These are phyloP conservation scores for Wickerhamomyces sydowiorum DNA, from an alignment of 805 yeast genomes.

Conservation along the genomic window DNA sequence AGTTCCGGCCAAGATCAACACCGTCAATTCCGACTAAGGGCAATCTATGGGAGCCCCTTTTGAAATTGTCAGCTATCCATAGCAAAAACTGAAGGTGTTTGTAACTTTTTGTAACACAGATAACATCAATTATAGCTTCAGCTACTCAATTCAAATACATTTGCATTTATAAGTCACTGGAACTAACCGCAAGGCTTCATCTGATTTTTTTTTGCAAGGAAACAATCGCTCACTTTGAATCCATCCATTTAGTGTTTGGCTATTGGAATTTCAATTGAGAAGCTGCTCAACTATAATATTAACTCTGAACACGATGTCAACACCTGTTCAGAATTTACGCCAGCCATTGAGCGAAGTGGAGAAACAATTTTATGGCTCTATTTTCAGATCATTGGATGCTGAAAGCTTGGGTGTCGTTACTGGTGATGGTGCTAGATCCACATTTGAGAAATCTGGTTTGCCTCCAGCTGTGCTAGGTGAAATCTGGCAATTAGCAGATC, in stretches of 20 bases:
- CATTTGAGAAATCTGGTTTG: slow-evolving; percentile 82
- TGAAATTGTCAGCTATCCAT: no score
- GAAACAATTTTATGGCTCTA: slow-evolving; percentile 61
- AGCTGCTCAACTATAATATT: no score
- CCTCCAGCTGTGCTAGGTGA: slow-evolving; percentile 77
- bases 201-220: no score
- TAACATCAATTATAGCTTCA: no score
- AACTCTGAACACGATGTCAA: slow-evolving; percentile 6
- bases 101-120: no score
- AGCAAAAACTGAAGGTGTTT: no score
- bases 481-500: slow-evolving; percentile 93
- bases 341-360: slow-evolving; percentile 64
- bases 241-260: no score
- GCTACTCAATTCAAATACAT: no score
- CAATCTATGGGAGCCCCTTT: not conserved
- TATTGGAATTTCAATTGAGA: not conserved
- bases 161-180: no score
- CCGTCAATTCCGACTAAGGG: not conserved
- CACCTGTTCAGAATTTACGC: slow-evolving; percentile 12
- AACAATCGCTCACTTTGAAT: no score
- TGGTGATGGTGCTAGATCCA: slow-evolving; percentile 78
- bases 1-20: not conserved
- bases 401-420: slow-evolving; percentile 77
- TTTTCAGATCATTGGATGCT: slow-evolving; percentile 75
- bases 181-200: no score